A percentile compares a stretch with the other conserved stretches of the same genome.
These are phyloP conservation scores for Pleurotus cornucopiae DNA, from an alignment of 768 basidiomycete species.

Conservation along the genomic window DNA sequence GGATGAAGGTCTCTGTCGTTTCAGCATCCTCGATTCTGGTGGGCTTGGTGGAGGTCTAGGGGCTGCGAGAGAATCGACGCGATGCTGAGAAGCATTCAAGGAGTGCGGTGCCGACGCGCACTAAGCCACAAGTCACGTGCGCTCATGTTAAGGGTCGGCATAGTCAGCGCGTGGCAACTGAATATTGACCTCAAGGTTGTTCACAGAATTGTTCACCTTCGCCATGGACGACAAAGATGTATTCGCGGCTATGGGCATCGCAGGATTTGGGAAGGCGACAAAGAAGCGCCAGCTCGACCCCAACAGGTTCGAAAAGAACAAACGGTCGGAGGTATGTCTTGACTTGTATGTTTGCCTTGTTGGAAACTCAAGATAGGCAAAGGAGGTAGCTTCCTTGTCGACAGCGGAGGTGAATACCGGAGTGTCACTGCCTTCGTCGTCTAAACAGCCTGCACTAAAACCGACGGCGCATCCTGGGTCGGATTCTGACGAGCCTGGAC, in stretches of 20 bases:
- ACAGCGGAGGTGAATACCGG: background rate
- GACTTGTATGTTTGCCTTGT: background rate
- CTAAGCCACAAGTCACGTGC: too few species aligned
- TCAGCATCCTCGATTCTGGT: conserved; percentile 35
- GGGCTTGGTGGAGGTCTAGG: background rate
- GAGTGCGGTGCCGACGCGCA: background rate
- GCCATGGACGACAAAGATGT: conserved; percentile 61
- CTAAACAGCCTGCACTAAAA: background rate
- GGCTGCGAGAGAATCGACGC: background rate
- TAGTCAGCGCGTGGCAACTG: too few species aligned
- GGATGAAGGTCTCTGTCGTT: conserved; percentile 43
- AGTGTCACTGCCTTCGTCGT: background rate
- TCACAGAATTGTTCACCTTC: background rate
- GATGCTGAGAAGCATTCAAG: too few species aligned
- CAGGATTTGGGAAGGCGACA: conserved; percentile 75
- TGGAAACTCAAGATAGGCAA: background rate
- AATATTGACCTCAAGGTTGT: too few species aligned
- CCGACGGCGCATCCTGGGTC: conserved; percentile 10
- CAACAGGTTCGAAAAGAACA: conserved; percentile 75
- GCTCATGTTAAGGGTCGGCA: too few species aligned
- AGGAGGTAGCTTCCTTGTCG: background rate
- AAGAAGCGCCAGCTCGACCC: conserved; percentile 69
- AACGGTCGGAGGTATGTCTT: conserved; percentile 41
- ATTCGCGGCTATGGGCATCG: conserved; percentile 79
- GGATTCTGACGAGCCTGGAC: conserved; percentile 19